Conservation (phyloP, 2,329 filamentous ascomycete genomes). For the Venturia aucupariae region DNA sequence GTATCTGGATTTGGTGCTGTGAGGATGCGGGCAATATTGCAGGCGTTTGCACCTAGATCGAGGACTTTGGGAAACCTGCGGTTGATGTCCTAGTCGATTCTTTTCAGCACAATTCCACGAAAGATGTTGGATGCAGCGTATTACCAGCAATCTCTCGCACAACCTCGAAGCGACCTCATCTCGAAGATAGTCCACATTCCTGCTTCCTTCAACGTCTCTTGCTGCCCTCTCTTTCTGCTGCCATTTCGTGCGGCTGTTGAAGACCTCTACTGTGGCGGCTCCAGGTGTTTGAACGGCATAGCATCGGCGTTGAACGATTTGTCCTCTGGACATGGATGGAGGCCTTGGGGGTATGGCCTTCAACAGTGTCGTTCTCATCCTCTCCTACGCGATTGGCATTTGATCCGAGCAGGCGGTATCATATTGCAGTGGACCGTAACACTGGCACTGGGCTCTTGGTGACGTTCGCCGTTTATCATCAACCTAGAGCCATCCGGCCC, state of each 20-base stretch:
- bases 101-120: background rate
- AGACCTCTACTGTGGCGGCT: slow-evolving; percentile 75
- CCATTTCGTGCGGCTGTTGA: slow-evolving; percentile 81
- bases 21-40: slow-evolving; percentile 81
- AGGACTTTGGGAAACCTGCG: slow-evolving; percentile 75
- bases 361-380: background rate
- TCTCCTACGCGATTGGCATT: background rate
- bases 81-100: slow-evolving; percentile 68
- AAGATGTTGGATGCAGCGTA: background rate
- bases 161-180: slow-evolving; percentile 82
- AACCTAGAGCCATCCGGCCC: background rate
- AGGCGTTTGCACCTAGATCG: slow-evolving; percentile 90
- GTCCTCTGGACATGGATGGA: background rate
- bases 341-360: background rate
- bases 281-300: slow-evolving; percentile 76
- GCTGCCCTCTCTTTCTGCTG: slow-evolving; percentile 85
- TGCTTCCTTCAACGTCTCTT: slow-evolving; percentile 56
- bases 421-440: background rate
- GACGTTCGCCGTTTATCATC: background rate
- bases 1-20: slow-evolving; percentile 53
- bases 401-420: background rate
- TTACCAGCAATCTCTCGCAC: slow-evolving; percentile 73
- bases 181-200: slow-evolving; percentile 83
- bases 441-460: too few relatives aligned
- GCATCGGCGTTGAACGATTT: slow-evolving; percentile 27